Evolutionary conservation across 768 basidiomycete species (phyloP).

Genomic region (Phylloporus arenicola): DNA sequence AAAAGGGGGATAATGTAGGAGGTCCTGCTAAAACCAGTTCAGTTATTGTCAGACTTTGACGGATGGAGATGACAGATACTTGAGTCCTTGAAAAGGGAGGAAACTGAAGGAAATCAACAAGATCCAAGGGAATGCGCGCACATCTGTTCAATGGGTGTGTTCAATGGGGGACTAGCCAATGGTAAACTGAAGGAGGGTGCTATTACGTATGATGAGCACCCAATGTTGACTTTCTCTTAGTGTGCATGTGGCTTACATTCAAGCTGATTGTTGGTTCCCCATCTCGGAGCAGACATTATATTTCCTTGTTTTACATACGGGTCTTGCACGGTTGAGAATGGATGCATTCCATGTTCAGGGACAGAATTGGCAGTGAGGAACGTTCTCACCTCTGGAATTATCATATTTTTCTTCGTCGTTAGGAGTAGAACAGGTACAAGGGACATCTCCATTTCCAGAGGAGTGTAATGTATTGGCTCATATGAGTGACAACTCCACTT

Average conservation of each 20-base stretch:
- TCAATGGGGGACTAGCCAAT: constrained; percentile 3
- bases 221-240: neutral
- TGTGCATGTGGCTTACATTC: constrained; percentile 9
- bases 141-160: neutral
- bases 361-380: neutral
- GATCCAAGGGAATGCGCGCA: neutral
- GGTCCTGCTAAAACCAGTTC: constrained; percentile 6
- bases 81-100: constrained; percentile 3
- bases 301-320: neutral
- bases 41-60: neutral
- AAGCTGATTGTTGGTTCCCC: constrained; percentile 1
- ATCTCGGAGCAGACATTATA: neutral
- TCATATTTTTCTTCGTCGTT: constrained; percentile 3
- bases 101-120: neutral
- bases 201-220: neutral
- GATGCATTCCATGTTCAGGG: neutral
- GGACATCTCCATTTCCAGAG: constrained; percentile 3
- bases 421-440: neutral
- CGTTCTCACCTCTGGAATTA: constrained; percentile 6
- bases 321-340: constrained; percentile 3
- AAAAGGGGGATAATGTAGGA: constrained; percentile 33
- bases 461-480: constrained; percentile 23
- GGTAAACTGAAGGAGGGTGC: constrained; percentile 13
- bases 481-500: constrained; percentile 58
- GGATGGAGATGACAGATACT: constrained; percentile 5